phyloP scores from a whole-genome alignment of 1,139 yeast species.

The Candida glucosophila region DNA sequence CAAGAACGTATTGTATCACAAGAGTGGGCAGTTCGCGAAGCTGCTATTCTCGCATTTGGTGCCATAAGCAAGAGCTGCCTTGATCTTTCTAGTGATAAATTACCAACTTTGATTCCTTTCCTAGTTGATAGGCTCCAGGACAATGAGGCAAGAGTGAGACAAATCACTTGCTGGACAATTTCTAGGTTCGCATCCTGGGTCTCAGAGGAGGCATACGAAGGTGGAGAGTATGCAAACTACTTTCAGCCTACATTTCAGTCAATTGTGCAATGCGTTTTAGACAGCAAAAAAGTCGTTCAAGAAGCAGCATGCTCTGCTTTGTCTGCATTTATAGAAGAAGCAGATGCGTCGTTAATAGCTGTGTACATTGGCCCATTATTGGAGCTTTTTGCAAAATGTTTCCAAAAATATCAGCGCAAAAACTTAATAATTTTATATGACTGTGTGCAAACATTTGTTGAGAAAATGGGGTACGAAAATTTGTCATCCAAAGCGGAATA shows the following conservation, averaged over 20 bases:
- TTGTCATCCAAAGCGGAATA: constrained; percentile 48
- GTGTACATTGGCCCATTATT: constrained; percentile 45
- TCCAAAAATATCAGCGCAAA: constrained; percentile 69
- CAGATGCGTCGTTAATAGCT: constrained; percentile 59
- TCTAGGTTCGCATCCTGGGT: constrained; percentile 84
- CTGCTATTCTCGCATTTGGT: constrained; percentile 89
- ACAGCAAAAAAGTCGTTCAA: constrained; percentile 84
- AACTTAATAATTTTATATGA: constrained; percentile 79
- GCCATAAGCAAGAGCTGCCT: constrained; percentile 89
- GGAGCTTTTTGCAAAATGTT: constrained; percentile 64
- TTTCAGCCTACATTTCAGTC: constrained; percentile 75
- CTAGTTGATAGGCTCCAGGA: constrained; percentile 74
- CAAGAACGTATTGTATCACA: constrained; percentile 60
- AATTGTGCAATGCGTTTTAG: constrained; percentile 66
- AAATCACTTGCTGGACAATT: constrained; percentile 92
- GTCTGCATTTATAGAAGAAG: constrained; percentile 71
- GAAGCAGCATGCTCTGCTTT: constrained; percentile 89
- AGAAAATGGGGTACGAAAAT: constrained; percentile 52
- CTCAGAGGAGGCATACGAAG: constrained; percentile 51
- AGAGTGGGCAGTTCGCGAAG: constrained; percentile 87
- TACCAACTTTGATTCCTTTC: constrained; percentile 79
- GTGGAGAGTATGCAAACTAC: constrained; percentile 57
- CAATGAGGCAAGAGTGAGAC: constrained; percentile 76
- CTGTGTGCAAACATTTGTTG: constrained; percentile 87
- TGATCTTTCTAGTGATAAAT: constrained; percentile 58